phyloP scores from a whole-genome alignment of 78 protist species.

The Protostelium mycophagum region DNA sequence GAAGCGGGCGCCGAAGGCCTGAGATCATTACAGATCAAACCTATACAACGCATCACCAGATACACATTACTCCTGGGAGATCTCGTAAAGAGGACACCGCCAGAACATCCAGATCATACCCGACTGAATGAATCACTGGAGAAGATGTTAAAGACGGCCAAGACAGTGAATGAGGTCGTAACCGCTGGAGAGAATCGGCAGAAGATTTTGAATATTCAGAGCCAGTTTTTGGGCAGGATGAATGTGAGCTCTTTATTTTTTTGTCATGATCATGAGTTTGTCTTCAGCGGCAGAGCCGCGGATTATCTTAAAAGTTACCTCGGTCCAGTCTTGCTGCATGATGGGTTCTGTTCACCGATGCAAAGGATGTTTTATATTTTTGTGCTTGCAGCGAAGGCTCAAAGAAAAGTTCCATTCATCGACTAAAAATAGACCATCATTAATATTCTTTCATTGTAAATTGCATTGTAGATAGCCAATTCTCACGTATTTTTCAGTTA shows the following conservation, averaged over 20 bases:
- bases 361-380: too few species aligned
- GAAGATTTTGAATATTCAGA: slow-evolving; percentile 43
- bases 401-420: slow-evolving; percentile 23
- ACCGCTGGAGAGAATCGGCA: slow-evolving; percentile 26
- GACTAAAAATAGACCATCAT: slow-evolving; percentile 38
- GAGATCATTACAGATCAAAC: slow-evolving; percentile 29
- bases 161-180: slow-evolving; percentile 29
- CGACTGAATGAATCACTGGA: slow-evolving; percentile 3
- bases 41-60: slow-evolving; percentile 54
- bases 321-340: too few species aligned
- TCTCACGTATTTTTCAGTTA: not conserved
- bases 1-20: not conserved
- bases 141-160: slow-evolving; percentile 1
- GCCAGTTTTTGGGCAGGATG: not conserved
- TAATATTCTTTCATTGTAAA: slow-evolving; percentile 44
- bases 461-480: slow-evolving; percentile 1
- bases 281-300: too few species aligned
- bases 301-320: too few species aligned
- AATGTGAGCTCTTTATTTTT: too few species aligned
- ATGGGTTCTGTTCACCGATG: too few species aligned
- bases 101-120: slow-evolving; percentile 15
- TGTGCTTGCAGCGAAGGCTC: slow-evolving; percentile 12
- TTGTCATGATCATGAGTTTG: too few species aligned
- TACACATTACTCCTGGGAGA: slow-evolving; percentile 31
- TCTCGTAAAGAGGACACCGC: slow-evolving; percentile 21